Conservation (phyloP, 345 rosid species). For the Hevea brasiliensis region DNA sequence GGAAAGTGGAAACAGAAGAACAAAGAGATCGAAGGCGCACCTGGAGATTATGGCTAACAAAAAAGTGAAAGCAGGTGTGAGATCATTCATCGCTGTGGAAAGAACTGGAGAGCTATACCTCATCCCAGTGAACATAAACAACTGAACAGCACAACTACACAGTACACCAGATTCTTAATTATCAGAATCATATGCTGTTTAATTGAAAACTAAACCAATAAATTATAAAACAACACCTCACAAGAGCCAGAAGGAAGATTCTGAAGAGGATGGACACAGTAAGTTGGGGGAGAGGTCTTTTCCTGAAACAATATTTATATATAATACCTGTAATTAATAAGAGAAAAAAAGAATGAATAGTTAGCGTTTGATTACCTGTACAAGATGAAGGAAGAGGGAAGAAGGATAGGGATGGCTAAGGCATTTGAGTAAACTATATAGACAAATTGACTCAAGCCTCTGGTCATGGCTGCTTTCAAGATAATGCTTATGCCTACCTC, state of each 20-base stretch:
- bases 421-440: constrained; percentile 33
- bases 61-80: constrained; percentile 27
- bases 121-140: constrained; percentile 8
- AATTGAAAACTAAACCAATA: not conserved
- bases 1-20: too few species aligned
- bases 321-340: not conserved
- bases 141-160: constrained; percentile 20
- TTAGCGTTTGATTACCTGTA: constrained; percentile 37
- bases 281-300: constrained; percentile 9
- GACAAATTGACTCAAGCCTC: constrained; percentile 36
- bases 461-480: constrained; percentile 41
- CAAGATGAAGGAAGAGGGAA: constrained; percentile 25
- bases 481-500: constrained; percentile 32
- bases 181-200: too few species aligned
- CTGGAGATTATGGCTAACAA: constrained; percentile 27
- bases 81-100: constrained; percentile 23
- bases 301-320: constrained; percentile 1
- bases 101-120: constrained; percentile 27
- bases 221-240: constrained; percentile 2
- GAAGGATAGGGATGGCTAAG: constrained; percentile 28
- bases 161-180: too few species aligned
- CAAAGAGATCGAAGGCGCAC: too few species aligned
- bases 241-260: constrained; percentile 1
- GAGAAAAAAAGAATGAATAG: too few species aligned
- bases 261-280: not conserved